Conservation (phyloP, 2,329 filamentous ascomycete genomes). For the Parastagonospora avenae region DNA sequence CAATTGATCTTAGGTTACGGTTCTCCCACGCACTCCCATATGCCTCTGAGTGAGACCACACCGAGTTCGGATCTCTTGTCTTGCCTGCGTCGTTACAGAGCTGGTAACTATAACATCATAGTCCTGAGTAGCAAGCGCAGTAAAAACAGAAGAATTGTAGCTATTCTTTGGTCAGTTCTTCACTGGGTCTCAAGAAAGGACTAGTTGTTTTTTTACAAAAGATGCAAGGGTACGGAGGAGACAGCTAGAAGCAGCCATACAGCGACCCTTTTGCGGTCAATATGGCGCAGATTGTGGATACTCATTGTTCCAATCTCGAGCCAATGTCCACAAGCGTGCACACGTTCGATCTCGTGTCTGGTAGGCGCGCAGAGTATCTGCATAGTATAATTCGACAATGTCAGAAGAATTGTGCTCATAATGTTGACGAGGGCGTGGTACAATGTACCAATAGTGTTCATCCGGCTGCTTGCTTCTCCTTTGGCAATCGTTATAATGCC, state of each 20-base stretch:
- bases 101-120: slow-evolving; percentile 3
- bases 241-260: neutral
- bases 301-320: neutral
- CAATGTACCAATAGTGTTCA: no score
- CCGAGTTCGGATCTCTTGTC: no score
- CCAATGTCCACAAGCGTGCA: neutral
- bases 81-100: no score
- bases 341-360: neutral
- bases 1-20: no score
- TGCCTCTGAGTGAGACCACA: no score
- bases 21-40: no score
- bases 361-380: neutral
- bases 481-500: no score
- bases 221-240: neutral
- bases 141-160: neutral
- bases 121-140: neutral
- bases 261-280: neutral
- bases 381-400: neutral
- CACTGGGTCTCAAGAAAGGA: neutral
- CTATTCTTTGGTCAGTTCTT: neutral
- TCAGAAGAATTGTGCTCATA: neutral
- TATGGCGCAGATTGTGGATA: neutral
- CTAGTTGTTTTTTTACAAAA: neutral
- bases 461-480: no score
- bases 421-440: neutral